Conservation (phyloP, 768 basidiomycete genomes). For the Brasilioporus rufonigricans region DNA sequence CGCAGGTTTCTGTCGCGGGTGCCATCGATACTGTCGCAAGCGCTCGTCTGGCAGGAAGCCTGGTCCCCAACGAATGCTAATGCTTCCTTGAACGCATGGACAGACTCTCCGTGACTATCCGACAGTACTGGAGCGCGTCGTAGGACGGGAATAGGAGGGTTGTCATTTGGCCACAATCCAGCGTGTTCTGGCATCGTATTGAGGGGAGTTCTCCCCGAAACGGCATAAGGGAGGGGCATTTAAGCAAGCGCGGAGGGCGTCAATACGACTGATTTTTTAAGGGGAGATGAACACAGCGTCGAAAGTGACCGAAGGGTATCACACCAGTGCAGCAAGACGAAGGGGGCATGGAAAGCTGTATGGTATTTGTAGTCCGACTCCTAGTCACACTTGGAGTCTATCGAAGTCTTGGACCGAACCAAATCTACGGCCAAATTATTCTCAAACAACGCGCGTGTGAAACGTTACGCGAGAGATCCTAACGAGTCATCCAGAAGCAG, state of each 20-base stretch:
- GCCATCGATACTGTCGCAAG: background rate
- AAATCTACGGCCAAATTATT: no score
- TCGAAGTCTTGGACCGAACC: no score
- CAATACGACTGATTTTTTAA: background rate
- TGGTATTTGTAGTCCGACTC: background rate
- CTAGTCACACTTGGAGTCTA: background rate
- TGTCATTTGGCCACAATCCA: background rate
- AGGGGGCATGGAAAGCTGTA: background rate
- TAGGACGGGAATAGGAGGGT: conserved; percentile 25
- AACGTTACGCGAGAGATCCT: no score
- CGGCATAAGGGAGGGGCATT: background rate
- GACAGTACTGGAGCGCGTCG: conserved; percentile 39
- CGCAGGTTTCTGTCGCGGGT: conserved; percentile 15
- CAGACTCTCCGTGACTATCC: conserved; percentile 30
- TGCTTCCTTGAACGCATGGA: conserved; percentile 3
- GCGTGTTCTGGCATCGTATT: conserved; percentile 11
- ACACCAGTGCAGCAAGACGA: background rate
- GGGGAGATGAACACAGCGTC: background rate
- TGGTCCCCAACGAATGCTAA: conserved; percentile 1
- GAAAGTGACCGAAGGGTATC: background rate
- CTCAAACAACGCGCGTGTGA: no score
- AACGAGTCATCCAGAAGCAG: no score
- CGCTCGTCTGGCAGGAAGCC: background rate
- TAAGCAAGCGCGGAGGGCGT: conserved; percentile 1
- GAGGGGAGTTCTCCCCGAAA: background rate